Evolutionary conservation across 306 rosid genomes (phyloP).

Genomic region (Acacia crassicarpa): DNA sequence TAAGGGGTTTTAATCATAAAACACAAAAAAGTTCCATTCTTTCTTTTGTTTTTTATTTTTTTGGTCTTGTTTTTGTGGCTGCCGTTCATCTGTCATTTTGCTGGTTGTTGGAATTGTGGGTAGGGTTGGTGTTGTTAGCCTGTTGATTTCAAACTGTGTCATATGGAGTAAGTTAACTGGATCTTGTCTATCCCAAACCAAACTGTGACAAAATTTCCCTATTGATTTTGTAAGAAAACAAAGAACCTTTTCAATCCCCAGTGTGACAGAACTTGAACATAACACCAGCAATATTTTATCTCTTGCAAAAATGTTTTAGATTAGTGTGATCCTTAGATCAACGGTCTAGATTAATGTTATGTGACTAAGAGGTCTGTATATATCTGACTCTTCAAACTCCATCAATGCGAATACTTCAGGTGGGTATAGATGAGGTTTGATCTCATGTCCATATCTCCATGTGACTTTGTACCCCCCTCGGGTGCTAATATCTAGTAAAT

Average conservation of each 20-base stretch:
- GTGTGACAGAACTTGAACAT: background rate
- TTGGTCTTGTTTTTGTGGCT: background rate
- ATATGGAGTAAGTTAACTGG: background rate
- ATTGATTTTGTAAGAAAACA: background rate
- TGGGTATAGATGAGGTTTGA: background rate
- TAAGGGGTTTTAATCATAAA: conserved; percentile 20
- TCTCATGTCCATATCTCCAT: background rate
- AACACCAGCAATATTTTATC: background rate
- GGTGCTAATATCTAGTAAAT: background rate
- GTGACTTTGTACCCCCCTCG: background rate
- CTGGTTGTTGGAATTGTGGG: conserved; percentile 10
- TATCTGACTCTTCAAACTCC: too few relatives aligned
- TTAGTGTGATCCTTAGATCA: too few relatives aligned
- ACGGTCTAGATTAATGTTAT: too few relatives aligned
- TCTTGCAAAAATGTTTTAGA: background rate
- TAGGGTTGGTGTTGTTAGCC: conserved; percentile 17
- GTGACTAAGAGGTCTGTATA: too few relatives aligned
- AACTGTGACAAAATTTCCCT: background rate
- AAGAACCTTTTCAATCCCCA: background rate
- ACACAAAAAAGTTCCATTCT: conserved; percentile 25
- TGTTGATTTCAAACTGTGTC: background rate
- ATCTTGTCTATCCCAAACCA: background rate
- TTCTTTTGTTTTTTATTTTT: conserved; percentile 27
- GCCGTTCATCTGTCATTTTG: conserved; percentile 20
- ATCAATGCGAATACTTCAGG: background rate